Evolutionary conservation across 768 basidiomycete species (phyloP).

Genomic region (Chalciporus sphaerocephalus): DNA sequence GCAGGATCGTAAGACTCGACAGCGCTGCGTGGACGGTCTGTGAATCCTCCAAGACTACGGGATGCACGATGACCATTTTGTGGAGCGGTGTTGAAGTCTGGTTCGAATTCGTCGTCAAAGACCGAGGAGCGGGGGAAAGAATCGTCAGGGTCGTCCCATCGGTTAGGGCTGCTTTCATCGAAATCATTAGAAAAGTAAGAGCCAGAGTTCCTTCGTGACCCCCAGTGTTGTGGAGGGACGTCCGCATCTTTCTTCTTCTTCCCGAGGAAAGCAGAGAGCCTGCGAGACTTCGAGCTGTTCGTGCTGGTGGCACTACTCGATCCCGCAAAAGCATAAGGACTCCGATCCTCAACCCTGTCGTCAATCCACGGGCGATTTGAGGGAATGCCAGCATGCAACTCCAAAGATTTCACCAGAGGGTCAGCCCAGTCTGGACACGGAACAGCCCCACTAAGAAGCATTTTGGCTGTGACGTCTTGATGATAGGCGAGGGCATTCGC

Average conservation of each 20-base stretch:
- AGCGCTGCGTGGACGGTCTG: slow-evolving; percentile 7
- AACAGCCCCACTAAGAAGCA: slow-evolving; percentile 75
- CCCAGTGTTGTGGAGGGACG: slow-evolving; percentile 70
- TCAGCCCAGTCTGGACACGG: slow-evolving; percentile 76
- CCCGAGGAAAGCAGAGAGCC: slow-evolving; percentile 27
- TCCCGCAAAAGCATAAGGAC: slow-evolving; percentile 51
- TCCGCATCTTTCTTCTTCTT: slow-evolving; percentile 45
- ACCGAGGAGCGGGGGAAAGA: slow-evolving; percentile 9
- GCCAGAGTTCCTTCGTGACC: slow-evolving; percentile 41
- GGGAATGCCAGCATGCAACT: slow-evolving; percentile 66
- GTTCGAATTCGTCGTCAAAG: slow-evolving; percentile 45
- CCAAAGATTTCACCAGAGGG: slow-evolving; percentile 69
- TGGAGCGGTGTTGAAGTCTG: slow-evolving; percentile 37
- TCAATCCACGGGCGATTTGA: slow-evolving; percentile 64
- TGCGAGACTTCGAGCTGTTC: slow-evolving; percentile 36
- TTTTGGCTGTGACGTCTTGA: slow-evolving; percentile 67
- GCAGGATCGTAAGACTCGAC: slow-evolving; percentile 31
- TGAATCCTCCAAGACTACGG: slow-evolving; percentile 13
- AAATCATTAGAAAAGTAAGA: slow-evolving; percentile 48
- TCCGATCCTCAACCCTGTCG: slow-evolving; percentile 40
- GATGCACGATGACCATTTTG: slow-evolving; percentile 23
- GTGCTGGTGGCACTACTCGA: neutral
- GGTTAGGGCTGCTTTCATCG: slow-evolving; percentile 9
- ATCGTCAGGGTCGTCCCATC: slow-evolving; percentile 32
- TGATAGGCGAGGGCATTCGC: slow-evolving; percentile 82